A percentile compares a stretch with the other conserved stretches of the same genome.
Evolutionary conservation across 2,329 filamentous ascomycete species (phyloP).

Genomic region (Claviceps paspali): DNA sequence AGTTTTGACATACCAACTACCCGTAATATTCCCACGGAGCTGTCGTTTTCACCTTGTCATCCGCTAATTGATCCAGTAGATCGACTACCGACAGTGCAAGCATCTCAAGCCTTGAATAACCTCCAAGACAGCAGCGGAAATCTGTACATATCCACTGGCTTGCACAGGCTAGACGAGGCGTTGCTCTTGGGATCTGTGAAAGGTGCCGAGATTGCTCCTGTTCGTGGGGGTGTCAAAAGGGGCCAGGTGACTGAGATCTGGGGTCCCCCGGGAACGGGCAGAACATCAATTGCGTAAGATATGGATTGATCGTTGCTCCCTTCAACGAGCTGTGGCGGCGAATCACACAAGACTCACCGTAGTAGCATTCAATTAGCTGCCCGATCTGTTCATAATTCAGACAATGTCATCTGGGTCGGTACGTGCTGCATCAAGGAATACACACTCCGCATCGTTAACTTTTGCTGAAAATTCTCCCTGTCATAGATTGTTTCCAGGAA

Average conservation of each 20-base stretch:
- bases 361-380: slow-evolving; percentile 59
- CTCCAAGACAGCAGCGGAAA: slow-evolving; percentile 35
- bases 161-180: slow-evolving; percentile 35
- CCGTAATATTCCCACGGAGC: slow-evolving; percentile 23
- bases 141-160: slow-evolving; percentile 39
- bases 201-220: slow-evolving; percentile 7
- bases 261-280: slow-evolving; percentile 74
- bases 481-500: slow-evolving; percentile 33
- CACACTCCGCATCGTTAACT: neutral
- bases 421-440: slow-evolving; percentile 19
- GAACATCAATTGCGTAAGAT: slow-evolving; percentile 64
- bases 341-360: slow-evolving; percentile 2
- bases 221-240: slow-evolving; percentile 45
- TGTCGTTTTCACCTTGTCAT: neutral
- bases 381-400: slow-evolving; percentile 43
- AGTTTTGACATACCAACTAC: slow-evolving; percentile 42
- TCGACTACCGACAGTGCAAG: slow-evolving; percentile 61
- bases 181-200: slow-evolving; percentile 16
- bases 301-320: too few relatives aligned
- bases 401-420: slow-evolving; percentile 73
- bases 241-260: slow-evolving; percentile 78
- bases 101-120: slow-evolving; percentile 53
- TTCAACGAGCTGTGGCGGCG: too few relatives aligned
- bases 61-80: slow-evolving; percentile 29
- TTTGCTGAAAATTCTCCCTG: neutral